These are phyloP conservation scores for Kwoniella shandongensis DNA, from an alignment of 768 basidiomycete genomes.

Conservation along the genomic window DNA sequence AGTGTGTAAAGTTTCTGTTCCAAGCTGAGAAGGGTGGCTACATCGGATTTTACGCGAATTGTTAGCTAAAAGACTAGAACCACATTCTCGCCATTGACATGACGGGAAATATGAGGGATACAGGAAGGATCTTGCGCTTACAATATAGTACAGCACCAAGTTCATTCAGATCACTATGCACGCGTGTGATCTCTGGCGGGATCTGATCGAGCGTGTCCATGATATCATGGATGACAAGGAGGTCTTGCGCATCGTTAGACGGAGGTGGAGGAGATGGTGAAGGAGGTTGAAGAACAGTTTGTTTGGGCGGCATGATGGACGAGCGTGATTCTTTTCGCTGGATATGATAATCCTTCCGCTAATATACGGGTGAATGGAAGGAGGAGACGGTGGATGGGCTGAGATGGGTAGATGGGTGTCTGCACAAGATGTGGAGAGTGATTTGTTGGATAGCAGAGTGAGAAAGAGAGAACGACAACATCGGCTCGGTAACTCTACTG, in stretches of 20 bases:
- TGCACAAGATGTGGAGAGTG: too few species aligned
- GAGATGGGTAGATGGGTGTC: too few species aligned
- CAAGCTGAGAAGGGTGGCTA: slow-evolving; percentile 78
- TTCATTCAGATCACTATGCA: slow-evolving; percentile 93
- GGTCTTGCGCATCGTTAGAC: slow-evolving; percentile 41
- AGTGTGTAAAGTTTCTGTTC: slow-evolving; percentile 75
- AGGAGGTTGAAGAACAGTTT: slow-evolving; percentile 10
- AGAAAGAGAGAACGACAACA: too few species aligned
- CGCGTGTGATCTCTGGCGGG: slow-evolving; percentile 88
- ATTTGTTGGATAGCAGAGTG: too few species aligned
- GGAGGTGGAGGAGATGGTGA: slow-evolving; percentile 23
- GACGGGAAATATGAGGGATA: too few species aligned
- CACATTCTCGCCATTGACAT: too few species aligned
- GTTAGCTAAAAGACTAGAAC: background rate
- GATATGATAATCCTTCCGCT: too few species aligned
- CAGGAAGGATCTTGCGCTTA: too few species aligned
- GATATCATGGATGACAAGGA: slow-evolving; percentile 46
- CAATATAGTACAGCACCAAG: slow-evolving; percentile 86
- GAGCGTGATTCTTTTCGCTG: too few species aligned
- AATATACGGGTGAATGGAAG: too few species aligned
- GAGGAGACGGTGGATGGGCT: too few species aligned
- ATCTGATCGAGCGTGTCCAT: slow-evolving; percentile 85
- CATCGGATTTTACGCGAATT: slow-evolving; percentile 5
- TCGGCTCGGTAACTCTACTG: too few species aligned
- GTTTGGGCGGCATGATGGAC: slow-evolving; percentile 34